These are phyloP conservation scores for Kwoniella sp. DNA, from an alignment of 768 basidiomycete species.

Conservation along the genomic window DNA sequence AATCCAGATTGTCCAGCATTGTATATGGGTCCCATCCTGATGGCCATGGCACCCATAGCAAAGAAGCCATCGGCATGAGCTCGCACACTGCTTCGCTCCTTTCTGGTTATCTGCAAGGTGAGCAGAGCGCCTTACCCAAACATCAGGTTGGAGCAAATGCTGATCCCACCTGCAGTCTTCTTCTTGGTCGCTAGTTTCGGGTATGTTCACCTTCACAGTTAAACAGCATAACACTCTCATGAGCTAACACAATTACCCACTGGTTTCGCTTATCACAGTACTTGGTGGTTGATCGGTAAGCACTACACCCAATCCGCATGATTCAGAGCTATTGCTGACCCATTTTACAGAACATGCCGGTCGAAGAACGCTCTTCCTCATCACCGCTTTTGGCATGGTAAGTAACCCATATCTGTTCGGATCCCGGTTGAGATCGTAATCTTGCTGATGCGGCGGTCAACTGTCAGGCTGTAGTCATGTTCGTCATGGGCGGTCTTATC, in stretches of 20 bases:
- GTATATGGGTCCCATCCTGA: neutral
- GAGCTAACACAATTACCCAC: neutral
- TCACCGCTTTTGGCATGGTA: constrained; percentile 31
- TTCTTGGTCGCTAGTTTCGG: constrained; percentile 27
- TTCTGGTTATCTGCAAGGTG: constrained; percentile 31
- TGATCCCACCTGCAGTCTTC: constrained; percentile 17
- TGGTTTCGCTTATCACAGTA: neutral
- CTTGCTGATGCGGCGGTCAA: too few relatives aligned
- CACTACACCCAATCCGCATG: too few relatives aligned
- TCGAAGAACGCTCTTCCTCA: constrained; percentile 25
- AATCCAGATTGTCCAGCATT: neutral
- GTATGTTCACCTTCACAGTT: neutral
- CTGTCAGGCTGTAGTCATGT: constrained; percentile 30
- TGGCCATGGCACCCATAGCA: neutral
- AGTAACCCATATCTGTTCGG: too few relatives aligned
- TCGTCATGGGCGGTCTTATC: constrained; percentile 36
- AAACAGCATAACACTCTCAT: neutral
- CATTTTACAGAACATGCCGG: constrained; percentile 22
- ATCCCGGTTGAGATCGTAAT: too few relatives aligned
- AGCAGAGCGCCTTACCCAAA: neutral
- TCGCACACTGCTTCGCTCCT: constrained; percentile 23
- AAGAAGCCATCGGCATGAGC: constrained; percentile 21
- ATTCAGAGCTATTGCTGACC: constrained; percentile 6
- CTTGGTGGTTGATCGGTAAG: constrained; percentile 30
- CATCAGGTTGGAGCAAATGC: neutral